Evolutionary conservation across 2,329 filamentous ascomycete genomes (phyloP).

Genomic region (Penicillium digitatum): DNA sequence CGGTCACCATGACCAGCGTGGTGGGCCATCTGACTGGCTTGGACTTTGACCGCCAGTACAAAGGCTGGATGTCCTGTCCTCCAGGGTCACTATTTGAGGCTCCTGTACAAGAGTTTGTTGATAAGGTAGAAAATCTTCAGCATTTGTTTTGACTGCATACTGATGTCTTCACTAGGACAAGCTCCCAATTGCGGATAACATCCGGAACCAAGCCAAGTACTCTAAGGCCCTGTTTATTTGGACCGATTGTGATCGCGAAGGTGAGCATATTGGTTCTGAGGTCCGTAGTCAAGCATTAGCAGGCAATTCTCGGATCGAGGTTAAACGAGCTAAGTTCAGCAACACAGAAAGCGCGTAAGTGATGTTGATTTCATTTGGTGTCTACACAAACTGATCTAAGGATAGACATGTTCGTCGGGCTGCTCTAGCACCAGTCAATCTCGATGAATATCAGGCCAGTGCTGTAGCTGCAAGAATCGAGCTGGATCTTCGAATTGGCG

Average conservation of each 20-base stretch:
- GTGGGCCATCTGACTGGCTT: conserved; percentile 78
- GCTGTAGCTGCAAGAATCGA: conserved; percentile 88
- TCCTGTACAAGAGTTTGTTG: conserved; percentile 64
- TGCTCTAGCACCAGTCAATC: conserved; percentile 67
- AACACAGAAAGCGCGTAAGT: conserved; percentile 86
- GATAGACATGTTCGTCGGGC: conserved; percentile 78
- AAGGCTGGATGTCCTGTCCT: conserved; percentile 75
- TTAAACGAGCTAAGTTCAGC: conserved; percentile 87
- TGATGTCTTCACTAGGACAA: conserved; percentile 59
- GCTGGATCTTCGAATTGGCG: conserved; percentile 86
- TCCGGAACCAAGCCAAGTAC: conserved; percentile 69
- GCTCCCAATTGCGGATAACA: conserved; percentile 76
- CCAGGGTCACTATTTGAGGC: conserved; percentile 78
- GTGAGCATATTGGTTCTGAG: conserved; percentile 91
- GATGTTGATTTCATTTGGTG: not conserved
- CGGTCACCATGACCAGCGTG: conserved; percentile 91
- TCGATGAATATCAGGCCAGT: conserved; percentile 82
- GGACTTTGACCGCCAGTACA: conserved; percentile 71
- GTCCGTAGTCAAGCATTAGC: conserved; percentile 75
- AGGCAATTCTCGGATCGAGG: conserved; percentile 68
- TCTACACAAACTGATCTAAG: not conserved
- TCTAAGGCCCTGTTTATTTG: conserved; percentile 83
- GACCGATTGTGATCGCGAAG: conserved; percentile 98
- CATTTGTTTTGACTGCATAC: not conserved
- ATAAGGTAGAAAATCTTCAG: conserved; percentile 50